Evolutionary conservation across 2,329 filamentous ascomycete species (phyloP).

Genomic region (Pseudogymnoascus sp.): DNA sequence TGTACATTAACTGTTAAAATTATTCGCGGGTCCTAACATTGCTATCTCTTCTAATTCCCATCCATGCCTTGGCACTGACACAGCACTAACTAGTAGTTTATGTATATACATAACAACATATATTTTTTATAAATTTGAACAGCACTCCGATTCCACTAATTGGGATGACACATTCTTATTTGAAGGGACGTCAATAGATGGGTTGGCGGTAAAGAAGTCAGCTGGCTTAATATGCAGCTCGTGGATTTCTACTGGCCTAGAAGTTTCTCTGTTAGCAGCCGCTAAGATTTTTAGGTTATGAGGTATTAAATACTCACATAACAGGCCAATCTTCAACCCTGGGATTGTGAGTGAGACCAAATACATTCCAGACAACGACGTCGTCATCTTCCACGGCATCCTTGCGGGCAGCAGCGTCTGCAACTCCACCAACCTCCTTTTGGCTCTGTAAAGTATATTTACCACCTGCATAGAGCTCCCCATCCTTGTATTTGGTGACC

Average conservation of each 20-base stretch:
- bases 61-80: neutral
- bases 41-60: neutral
- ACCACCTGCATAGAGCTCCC: conserved; percentile 28
- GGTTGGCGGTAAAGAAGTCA: conserved; percentile 50
- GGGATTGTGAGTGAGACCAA: conserved; percentile 83
- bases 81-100: neutral
- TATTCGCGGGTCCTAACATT: neutral
- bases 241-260: conserved; percentile 65
- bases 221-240: conserved; percentile 58
- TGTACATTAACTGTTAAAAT: no score
- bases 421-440: conserved; percentile 21
- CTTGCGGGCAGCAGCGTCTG: conserved; percentile 70
- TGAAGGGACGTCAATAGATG: conserved; percentile 54
- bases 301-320: conserved; percentile 43
- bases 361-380: conserved; percentile 87
- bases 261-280: neutral
- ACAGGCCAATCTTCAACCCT: conserved; percentile 83
- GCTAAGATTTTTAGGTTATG: neutral
- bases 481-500: conserved; percentile 71
- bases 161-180: conserved; percentile 40
- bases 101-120: no score
- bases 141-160: neutral
- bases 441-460: conserved; percentile 27
- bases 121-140: neutral
- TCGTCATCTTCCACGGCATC: conserved; percentile 85